These are phyloP conservation scores for Abrus pulchellus DNA, from an alignment of 306 rosid genomes.

Conservation along the genomic window DNA sequence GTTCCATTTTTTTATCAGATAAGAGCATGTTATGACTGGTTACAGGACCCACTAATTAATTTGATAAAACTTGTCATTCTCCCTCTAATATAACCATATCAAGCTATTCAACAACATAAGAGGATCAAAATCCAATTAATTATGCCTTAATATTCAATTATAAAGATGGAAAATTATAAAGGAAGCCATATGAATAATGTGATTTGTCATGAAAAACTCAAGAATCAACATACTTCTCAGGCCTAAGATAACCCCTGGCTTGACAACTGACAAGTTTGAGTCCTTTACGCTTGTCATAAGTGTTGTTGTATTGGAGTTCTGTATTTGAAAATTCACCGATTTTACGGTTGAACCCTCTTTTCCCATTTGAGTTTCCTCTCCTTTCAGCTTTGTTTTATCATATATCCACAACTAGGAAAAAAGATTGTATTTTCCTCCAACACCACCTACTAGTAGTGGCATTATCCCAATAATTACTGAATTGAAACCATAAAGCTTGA, in stretches of 20 bases:
- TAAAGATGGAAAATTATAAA: background rate
- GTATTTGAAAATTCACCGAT: background rate
- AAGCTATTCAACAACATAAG: too few species aligned
- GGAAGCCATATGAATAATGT: background rate
- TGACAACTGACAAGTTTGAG: background rate
- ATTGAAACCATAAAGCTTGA: too few species aligned
- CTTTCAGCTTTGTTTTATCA: background rate
- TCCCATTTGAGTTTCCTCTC: background rate
- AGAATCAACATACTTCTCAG: background rate
- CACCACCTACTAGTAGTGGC: too few species aligned
- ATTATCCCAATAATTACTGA: too few species aligned
- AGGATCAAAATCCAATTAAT: too few species aligned
- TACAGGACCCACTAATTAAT: too few species aligned
- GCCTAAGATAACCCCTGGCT: background rate
- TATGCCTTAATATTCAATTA: background rate
- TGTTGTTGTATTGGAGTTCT: background rate
- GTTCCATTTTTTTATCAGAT: too few species aligned
- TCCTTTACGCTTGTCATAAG: background rate
- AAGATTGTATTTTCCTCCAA: too few species aligned
- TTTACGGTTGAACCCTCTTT: background rate
- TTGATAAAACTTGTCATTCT: too few species aligned
- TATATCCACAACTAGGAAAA: too few species aligned
- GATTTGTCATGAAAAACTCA: background rate
- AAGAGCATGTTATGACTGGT: too few species aligned
- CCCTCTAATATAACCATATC: too few species aligned